A percentile compares a stretch with the other conserved stretches of the same genome.
Conservation (phyloP, 768 basidiomycete species). For the Russula virescens region DNA sequence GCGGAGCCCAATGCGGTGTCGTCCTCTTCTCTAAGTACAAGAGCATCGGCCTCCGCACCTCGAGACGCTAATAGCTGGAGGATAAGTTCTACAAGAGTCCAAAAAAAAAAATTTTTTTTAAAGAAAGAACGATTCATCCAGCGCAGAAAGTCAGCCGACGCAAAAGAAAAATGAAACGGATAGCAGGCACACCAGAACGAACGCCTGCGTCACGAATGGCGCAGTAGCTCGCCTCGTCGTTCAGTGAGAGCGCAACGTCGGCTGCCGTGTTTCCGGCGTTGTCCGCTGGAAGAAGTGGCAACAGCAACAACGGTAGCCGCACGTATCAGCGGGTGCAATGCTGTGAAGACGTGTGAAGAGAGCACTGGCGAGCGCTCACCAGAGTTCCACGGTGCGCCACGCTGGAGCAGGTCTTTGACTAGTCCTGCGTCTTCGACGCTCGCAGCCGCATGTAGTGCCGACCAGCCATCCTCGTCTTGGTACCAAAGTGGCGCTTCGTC, state of each 20-base stretch:
- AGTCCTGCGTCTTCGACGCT: constrained; percentile 63
- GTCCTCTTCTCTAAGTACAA: constrained; percentile 47
- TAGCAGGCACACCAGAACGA: constrained; percentile 58
- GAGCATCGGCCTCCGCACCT: constrained; percentile 29
- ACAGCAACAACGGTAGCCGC: not conserved
- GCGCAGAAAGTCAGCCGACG: too few species aligned
- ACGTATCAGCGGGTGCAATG: not conserved
- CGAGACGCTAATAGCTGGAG: constrained; percentile 55
- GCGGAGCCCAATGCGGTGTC: constrained; percentile 55
- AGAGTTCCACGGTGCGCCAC: constrained; percentile 90
- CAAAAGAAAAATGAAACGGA: not conserved
- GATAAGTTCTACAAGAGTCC: constrained; percentile 51
- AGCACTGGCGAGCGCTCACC: constrained; percentile 40
- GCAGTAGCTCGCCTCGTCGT: constrained; percentile 66
- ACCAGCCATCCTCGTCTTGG: constrained; percentile 75
- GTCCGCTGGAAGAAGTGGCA: constrained; percentile 50
- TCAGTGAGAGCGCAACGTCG: constrained; percentile 84
- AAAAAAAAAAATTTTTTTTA: not conserved
- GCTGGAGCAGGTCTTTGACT: constrained; percentile 60
- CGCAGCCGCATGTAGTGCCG: constrained; percentile 81
- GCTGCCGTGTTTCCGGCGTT: constrained; percentile 76
- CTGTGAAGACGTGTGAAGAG: not conserved
- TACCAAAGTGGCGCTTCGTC: constrained; percentile 88
- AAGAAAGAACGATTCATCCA: too few species aligned
- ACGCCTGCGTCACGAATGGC: constrained; percentile 89